Conservation (phyloP, 306 rosid genomes). For the Trifolium dubium region DNA sequence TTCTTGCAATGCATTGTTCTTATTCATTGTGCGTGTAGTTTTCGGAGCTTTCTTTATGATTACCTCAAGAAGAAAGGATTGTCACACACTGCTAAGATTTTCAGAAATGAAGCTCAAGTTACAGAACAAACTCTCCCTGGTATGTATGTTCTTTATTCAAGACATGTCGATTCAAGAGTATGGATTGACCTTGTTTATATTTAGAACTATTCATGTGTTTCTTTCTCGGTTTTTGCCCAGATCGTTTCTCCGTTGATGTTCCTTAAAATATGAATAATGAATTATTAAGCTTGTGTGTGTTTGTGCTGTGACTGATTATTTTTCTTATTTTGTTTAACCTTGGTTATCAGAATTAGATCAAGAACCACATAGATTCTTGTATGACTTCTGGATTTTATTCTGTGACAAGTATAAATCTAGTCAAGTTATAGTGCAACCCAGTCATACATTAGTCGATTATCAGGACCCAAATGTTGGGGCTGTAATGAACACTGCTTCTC, state of each 20-base stretch:
- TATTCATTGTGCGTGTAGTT: neutral
- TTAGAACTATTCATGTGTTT: too few species aligned
- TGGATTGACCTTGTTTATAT: too few species aligned
- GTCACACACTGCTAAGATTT: neutral
- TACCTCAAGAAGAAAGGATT: neutral
- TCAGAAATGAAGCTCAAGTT: neutral
- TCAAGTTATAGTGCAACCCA: neutral
- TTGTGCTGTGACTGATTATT: neutral
- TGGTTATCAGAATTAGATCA: neutral
- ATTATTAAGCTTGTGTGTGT: neutral
- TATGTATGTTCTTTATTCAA: too few species aligned
- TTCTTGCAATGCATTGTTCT: neutral
- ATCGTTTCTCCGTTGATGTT: too few species aligned
- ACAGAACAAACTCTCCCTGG: neutral
- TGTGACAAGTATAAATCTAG: neutral
- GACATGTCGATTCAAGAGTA: too few species aligned
- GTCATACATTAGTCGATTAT: neutral
- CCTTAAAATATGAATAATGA: too few species aligned
- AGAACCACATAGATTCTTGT: neutral
- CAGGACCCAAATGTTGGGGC: neutral
- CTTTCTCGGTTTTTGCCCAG: too few species aligned
- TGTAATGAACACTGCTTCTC: neutral
- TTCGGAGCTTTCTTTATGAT: neutral
- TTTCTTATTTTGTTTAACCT: neutral
- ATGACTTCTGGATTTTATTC: neutral